Conservation (phyloP, 2,329 filamentous ascomycete species). For the Chaetomium sp. region DNA sequence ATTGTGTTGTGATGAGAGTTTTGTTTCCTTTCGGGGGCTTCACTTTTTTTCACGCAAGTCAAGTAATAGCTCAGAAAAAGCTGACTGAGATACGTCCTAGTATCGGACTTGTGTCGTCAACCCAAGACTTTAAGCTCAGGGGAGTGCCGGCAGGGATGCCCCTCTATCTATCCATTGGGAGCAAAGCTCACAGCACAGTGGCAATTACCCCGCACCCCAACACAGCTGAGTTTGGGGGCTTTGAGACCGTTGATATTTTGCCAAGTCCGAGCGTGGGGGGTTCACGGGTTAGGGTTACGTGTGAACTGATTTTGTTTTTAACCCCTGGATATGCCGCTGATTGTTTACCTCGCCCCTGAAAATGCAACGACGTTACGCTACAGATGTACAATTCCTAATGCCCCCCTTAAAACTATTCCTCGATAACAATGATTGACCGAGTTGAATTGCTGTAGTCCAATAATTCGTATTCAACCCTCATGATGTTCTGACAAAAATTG, state of each 20-base stretch:
- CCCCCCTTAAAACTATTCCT: too few relatives aligned
- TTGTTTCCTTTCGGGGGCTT: neutral
- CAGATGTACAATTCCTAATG: neutral
- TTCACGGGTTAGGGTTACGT: neutral
- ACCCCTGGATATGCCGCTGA: neutral
- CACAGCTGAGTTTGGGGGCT: neutral
- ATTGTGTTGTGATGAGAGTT: neutral
- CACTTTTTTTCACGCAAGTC: too few relatives aligned
- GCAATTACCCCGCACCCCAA: slow-evolving; percentile 1
- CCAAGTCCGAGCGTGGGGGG: neutral
- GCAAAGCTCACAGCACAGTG: too few relatives aligned
- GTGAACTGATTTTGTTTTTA: neutral
- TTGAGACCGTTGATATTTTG: neutral
- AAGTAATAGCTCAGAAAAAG: too few relatives aligned
- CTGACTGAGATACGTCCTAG: too few relatives aligned
- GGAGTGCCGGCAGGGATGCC: neutral
- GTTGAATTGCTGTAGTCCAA: neutral
- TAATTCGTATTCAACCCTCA: neutral
- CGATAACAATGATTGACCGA: too few relatives aligned
- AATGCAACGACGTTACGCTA: neutral
- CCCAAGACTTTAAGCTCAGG: neutral
- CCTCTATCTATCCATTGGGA: neutral
- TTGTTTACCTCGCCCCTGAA: neutral
- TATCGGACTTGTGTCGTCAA: neutral
- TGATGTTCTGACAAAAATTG: neutral